Base-by-base conservation (phyloP, 192 early-diverging fungal genomes). In the Coemansia sp. region DNA sequence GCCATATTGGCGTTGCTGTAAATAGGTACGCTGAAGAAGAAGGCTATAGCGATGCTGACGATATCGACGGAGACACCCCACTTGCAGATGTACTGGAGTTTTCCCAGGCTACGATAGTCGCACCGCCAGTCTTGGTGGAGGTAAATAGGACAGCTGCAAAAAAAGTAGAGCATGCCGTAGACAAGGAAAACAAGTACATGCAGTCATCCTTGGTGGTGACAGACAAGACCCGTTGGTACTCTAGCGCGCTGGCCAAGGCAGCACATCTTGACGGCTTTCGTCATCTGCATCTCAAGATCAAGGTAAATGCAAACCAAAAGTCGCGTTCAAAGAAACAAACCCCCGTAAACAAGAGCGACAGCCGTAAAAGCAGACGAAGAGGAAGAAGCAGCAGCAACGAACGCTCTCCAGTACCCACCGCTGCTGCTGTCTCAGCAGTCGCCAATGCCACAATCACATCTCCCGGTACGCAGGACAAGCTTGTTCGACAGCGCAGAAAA, bases 211-310 rank as follows among this genome's bases (percentile, higher is more conserved):
- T n/a, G 7, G 49, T 58, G 4, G 33, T 58, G 4, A 59, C 72
- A 2, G 61, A 60, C 12, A 79, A 57, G 30, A 61, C 77, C 5
- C 68, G 77, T 13, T 70, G 63, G 61, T 60, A 73, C 29, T 61
- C 68, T 1, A 67, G 63, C 6, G 72, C 72, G 25, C 52, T 79
- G 26, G 77, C 43, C 29, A 66, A 66, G 15, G 74, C 64, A 2
- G 43, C 68, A 15, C 68, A 64, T 29, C 68, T 76, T 12, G 74
- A 66, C 26, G 68, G 68, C 2, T 56, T 79, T 21, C 77, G 71
- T 23, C 59, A 60, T 21, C 45, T 79, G 7, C 66, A 72, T 15
- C 70, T 71, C 58, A 74, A 59, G 43, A 74, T 66, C 46, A 69
- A 58, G 29, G 42, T 33, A 8, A 16, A 28, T 56, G 25, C 53